These are phyloP conservation scores for Digitaria exilis DNA, from an alignment of 202 grass and related monocot genomes.

Conservation along the genomic window DNA sequence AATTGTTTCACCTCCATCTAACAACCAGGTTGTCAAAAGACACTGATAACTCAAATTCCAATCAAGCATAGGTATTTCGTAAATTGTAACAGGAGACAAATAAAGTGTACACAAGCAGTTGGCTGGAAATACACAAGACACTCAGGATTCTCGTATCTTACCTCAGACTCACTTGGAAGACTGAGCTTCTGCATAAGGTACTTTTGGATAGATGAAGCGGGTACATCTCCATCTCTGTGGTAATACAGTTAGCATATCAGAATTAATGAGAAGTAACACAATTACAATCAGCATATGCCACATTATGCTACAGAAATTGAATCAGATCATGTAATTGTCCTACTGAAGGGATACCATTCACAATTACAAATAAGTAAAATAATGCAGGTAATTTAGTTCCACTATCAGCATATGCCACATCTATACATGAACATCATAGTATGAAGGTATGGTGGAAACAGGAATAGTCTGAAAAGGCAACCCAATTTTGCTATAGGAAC, in stretches of 20 bases:
- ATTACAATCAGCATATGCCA: neutral
- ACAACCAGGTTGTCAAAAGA: neutral
- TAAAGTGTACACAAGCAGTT: neutral
- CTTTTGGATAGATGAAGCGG: slow-evolving; percentile 77
- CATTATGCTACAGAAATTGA: slow-evolving; percentile 13
- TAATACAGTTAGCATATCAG: slow-evolving; percentile 17
- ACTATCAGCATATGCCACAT: neutral
- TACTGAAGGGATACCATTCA: neutral
- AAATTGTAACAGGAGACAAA: neutral
- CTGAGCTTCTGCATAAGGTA: slow-evolving; percentile 73
- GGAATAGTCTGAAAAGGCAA: neutral
- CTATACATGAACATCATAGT: neutral
- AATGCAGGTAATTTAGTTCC: neutral
- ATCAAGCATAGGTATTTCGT: neutral
- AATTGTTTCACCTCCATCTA: neutral
- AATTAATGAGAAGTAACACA: slow-evolving; percentile 6
- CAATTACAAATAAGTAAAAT: slow-evolving; percentile 7
- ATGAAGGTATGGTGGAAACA: slow-evolving; percentile 4
- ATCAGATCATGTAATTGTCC: neutral
- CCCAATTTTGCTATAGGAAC: neutral
- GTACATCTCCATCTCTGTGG: slow-evolving; percentile 68
- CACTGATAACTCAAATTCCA: slow-evolving; percentile 8
- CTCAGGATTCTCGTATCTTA: slow-evolving; percentile 48
- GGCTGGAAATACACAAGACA: neutral
- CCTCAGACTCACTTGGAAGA: slow-evolving; percentile 73